Conservation (phyloP, 148 eudicot species). For the Amaranthus palmeri region DNA sequence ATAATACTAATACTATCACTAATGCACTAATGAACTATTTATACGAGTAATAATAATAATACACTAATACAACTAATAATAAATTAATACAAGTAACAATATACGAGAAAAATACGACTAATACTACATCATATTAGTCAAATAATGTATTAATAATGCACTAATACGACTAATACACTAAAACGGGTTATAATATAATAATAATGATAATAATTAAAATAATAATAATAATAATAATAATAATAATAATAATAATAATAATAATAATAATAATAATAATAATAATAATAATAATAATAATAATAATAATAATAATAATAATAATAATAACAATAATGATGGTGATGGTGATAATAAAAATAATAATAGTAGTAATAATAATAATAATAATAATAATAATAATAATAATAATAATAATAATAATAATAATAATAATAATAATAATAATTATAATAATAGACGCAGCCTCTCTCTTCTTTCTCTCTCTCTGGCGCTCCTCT, state of each 20-base stretch:
- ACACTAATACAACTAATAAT: too few species aligned
- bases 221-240: background rate
- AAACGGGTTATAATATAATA: background rate
- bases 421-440: background rate
- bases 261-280: background rate
- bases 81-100: too few species aligned
- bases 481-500: too few species aligned
- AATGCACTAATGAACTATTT: background rate
- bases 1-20: background rate
- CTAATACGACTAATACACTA: background rate
- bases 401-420: background rate
- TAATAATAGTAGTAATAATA: background rate
- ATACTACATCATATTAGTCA: background rate
- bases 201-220: background rate
- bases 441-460: constrained; percentile 1
- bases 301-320: constrained; percentile 5
- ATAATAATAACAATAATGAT: background rate
- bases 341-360: background rate
- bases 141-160: background rate
- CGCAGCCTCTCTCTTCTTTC: too few species aligned
- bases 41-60: too few species aligned
- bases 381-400: background rate
- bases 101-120: background rate
- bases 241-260: background rate
- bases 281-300: constrained; percentile 1